Evolutionary conservation across 2,329 filamentous ascomycete genomes (phyloP).

Genomic region (Alternaria burnsii): DNA sequence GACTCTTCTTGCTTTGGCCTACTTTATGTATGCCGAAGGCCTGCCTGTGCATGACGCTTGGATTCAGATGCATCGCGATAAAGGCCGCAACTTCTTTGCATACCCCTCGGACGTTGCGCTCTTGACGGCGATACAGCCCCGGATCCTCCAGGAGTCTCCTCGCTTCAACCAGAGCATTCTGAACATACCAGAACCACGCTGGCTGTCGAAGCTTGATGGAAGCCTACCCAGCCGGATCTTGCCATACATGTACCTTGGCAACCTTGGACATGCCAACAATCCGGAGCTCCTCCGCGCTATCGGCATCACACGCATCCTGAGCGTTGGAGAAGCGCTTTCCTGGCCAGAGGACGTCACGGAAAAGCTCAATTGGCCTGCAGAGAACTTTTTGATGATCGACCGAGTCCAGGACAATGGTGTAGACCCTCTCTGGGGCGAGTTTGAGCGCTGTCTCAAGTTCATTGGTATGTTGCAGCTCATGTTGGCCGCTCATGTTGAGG

Average conservation of each 20-base stretch:
- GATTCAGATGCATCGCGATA: conserved; percentile 82
- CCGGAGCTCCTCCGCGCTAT: conserved; percentile 80
- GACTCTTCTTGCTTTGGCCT: conserved; percentile 86
- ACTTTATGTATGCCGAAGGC: conserved; percentile 91
- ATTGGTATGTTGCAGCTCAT: conserved; percentile 70
- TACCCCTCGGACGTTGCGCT: conserved; percentile 90
- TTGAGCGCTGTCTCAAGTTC: conserved; percentile 85
- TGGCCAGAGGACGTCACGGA: conserved; percentile 74
- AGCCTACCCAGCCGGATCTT: conserved; percentile 88
- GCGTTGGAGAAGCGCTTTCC: conserved; percentile 86
- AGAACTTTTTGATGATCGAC: conserved; percentile 83
- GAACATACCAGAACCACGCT: conserved; percentile 72
- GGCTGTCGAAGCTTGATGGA: conserved; percentile 86
- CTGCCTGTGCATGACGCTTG: conserved; percentile 83
- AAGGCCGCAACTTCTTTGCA: conserved; percentile 92
- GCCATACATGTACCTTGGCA: conserved; percentile 96
- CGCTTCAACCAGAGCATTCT: conserved; percentile 59
- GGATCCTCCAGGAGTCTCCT: conserved; percentile 77
- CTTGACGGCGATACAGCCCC: conserved; percentile 77
- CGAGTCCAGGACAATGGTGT: conserved; percentile 97
- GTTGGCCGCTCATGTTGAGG: neutral
- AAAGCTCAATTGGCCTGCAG: conserved; percentile 72
- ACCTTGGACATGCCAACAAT: conserved; percentile 92
- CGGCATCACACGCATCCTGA: conserved; percentile 87
- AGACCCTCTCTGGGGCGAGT: conserved; percentile 86